Evolutionary conservation across 1,139 yeast species (phyloP), one percentile per base, ranked within the genome.

Genomic region (Hanseniaspora uvarum): DNA sequence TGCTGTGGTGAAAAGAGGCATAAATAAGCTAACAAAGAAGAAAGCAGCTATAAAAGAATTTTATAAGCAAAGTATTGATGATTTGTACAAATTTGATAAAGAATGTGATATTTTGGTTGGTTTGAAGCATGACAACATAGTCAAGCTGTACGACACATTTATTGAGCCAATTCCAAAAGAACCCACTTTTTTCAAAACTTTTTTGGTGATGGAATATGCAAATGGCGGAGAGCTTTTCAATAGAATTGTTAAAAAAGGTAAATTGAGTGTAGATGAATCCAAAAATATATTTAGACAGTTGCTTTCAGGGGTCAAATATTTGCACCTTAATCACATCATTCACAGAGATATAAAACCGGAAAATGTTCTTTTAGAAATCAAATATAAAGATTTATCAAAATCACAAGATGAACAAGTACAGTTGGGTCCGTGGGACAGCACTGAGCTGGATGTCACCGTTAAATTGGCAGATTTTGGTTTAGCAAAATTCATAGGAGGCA

Each of bases 271-370:
- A 60, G 72, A 73, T 51, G 92, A 84, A 64, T 77, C 88, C 0
- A 76, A 73, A 57, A 79, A 79, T 1, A 68, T 83, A 3, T 80
- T 80, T 61, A 70, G 65, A 43, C 94, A 84, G 61, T 65, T 84
- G 26, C 65, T 84, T n/a, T 63, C 73, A 2, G 94, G 92, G 0
- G 65, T 84, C 33, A 65, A 68, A 40, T 82, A 83, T 63, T 66
- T 83, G 37, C 94, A 84, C 63, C 74, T 72, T 16, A 73, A 74
- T 55, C 78, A 79, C 58, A 82, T 84, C 50, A 82, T 83, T 48
- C 94, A 84, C 65, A 68, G 94, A 60, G 94, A 84, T 60, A 79
- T 84, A 55, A 84, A 84, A 65, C 89, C 92, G 0, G 94, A 84
- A 61, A 84, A 84, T 60, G 81, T 84, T 46, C 64, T 84, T 31